A percentile compares a stretch with the other conserved stretches of the same genome.
Evolutionary conservation across 257 asterid genomes (phyloP).

Genomic region (Rauvolfia tetraphylla): DNA sequence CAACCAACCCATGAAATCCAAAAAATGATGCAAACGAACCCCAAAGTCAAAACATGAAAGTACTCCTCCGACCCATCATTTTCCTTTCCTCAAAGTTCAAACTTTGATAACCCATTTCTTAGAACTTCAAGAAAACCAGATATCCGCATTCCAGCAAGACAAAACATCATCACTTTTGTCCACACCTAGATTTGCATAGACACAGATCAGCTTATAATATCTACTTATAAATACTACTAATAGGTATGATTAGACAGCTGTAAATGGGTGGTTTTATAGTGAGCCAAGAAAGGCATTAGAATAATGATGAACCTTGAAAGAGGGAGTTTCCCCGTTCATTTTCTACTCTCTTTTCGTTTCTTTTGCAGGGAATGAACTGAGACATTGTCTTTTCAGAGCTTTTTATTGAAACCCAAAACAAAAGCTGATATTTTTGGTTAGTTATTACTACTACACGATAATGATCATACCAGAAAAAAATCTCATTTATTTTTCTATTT

Average conservation of each 20-base stretch:
- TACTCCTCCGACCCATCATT: conserved; percentile 12
- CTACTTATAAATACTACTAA: neutral
- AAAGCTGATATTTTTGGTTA: conserved; percentile 12
- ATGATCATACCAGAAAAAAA: conserved; percentile 4
- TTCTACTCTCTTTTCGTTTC: conserved; percentile 8
- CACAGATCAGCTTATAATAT: conserved; percentile 9
- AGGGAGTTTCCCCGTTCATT: conserved; percentile 30
- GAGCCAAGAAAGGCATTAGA: conserved; percentile 18
- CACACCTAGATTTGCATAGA: conserved; percentile 15
- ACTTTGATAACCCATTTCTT: conserved; percentile 15
- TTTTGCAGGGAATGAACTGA: conserved; percentile 22
- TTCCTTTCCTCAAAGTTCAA: conserved; percentile 16
- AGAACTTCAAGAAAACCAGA: conserved; percentile 6
- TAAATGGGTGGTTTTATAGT: conserved; percentile 11
- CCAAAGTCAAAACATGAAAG: neutral
- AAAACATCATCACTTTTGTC: conserved; percentile 17
- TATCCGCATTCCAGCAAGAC: conserved; percentile 7
- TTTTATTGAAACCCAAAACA: conserved; percentile 15
- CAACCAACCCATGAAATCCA: neutral
- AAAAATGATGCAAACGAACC: neutral
- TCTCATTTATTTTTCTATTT: neutral
- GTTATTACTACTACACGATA: neutral
- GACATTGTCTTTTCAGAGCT: conserved; percentile 40
- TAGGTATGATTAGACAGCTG: conserved; percentile 28
- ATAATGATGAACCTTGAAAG: conserved; percentile 26